phyloP scores from a whole-genome alignment of 768 basidiomycete species.

The Boletus rubroflammeus region DNA sequence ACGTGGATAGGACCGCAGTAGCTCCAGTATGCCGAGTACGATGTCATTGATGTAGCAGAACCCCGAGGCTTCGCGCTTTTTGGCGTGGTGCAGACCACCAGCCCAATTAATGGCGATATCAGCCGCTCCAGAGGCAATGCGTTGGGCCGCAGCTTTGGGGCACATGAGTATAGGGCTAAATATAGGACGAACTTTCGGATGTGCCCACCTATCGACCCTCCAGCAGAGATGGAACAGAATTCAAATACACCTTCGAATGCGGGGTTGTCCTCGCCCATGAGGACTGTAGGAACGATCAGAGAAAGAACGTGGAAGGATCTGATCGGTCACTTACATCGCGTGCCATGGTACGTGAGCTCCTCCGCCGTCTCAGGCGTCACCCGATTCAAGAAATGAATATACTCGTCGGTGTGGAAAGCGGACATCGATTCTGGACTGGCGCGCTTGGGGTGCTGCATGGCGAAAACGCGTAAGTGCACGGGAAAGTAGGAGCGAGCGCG shows the following conservation, averaged over 20 bases:
- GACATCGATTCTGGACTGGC: slow-evolving; percentile 78
- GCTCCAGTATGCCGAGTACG: slow-evolving; percentile 89
- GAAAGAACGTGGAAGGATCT: background rate
- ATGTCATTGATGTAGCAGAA: slow-evolving; percentile 99
- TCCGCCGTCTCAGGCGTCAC: slow-evolving; percentile 92
- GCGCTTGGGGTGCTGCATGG: slow-evolving; percentile 61
- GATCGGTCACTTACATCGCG: slow-evolving; percentile 61
- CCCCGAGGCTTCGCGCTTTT: slow-evolving; percentile 95
- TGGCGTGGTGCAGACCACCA: slow-evolving; percentile 98
- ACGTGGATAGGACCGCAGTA: slow-evolving; percentile 78
- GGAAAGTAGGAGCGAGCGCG: background rate
- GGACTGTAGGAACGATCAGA: slow-evolving; percentile 31
- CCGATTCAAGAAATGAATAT: slow-evolving; percentile 83
- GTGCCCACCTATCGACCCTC: slow-evolving; percentile 84
- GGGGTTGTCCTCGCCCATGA: slow-evolving; percentile 91
- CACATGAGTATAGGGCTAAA: background rate
- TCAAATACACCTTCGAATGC: slow-evolving; percentile 96
- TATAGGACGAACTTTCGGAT: background rate
- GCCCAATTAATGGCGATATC: slow-evolving; percentile 95
- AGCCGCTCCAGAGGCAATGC: slow-evolving; percentile 73
- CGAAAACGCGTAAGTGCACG: background rate
- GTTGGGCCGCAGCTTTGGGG: slow-evolving; percentile 67
- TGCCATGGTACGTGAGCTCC: slow-evolving; percentile 79
- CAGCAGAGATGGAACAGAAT: slow-evolving; percentile 95
- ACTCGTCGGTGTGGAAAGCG: slow-evolving; percentile 98